These are phyloP conservation scores for Erucastrum elatum DNA, from an alignment of 345 rosid species.

Conservation along the genomic window DNA sequence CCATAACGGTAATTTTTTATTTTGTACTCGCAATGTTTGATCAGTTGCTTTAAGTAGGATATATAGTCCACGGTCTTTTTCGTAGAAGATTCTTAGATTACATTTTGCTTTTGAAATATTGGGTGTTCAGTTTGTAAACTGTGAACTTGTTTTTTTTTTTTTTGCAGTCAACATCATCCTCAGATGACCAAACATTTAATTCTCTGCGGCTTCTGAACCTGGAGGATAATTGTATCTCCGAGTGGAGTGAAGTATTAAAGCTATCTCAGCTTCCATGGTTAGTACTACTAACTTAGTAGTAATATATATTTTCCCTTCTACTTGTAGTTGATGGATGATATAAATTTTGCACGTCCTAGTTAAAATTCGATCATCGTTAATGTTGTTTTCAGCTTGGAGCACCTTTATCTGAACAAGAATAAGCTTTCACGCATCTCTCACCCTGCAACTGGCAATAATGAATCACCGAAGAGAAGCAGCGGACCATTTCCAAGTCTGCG, in stretches of 20 bases:
- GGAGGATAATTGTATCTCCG: conserved; percentile 77
- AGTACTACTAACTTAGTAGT: conserved; percentile 15
- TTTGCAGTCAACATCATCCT: conserved; percentile 52
- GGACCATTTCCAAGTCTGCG: conserved; percentile 63
- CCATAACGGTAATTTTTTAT: conserved; percentile 48
- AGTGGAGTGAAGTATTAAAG: conserved; percentile 82
- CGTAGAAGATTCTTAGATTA: background rate
- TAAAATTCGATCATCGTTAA: background rate
- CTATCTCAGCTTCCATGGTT: conserved; percentile 75
- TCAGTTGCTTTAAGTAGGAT: conserved; percentile 7
- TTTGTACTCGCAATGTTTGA: conserved; percentile 13
- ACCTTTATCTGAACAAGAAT: conserved; percentile 84
- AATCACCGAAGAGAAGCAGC: conserved; percentile 41
- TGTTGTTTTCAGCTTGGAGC: conserved; percentile 67
- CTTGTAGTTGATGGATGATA: background rate
- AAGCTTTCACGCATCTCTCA: conserved; percentile 54
- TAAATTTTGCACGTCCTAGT: background rate
- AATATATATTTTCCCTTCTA: conserved; percentile 14
- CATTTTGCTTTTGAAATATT: background rate
- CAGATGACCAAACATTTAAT: conserved; percentile 55
- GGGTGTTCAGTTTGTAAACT: background rate
- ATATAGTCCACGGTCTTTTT: background rate
- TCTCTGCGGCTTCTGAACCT: conserved; percentile 78
- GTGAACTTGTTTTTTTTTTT: background rate
- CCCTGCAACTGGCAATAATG: conserved; percentile 46